Evolutionary conservation across 371 early-diverging fungal species (phyloP).

Genomic region (Circinella minor): DNA sequence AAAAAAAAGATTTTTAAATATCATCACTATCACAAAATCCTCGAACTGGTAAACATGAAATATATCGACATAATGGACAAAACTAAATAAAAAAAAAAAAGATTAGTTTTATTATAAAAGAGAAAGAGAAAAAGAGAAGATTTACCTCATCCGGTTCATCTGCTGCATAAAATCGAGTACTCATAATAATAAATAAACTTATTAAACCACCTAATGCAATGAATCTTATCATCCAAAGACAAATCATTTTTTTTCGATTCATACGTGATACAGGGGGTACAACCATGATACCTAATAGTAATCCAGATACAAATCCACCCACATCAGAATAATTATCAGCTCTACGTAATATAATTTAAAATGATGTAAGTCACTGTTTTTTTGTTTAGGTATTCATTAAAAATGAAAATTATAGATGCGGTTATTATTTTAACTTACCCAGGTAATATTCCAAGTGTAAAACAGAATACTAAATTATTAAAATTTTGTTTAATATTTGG

Average conservation of each 20-base stretch:
- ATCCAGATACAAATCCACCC: constrained; percentile 61
- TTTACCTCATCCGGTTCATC: constrained; percentile 17
- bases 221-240: constrained; percentile 8
- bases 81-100: constrained; percentile 3
- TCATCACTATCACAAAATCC: constrained; percentile 18
- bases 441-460: constrained; percentile 74
- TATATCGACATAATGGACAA: constrained; percentile 23
- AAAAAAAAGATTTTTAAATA: background rate
- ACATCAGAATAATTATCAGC: constrained; percentile 68
- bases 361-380: too few relatives aligned
- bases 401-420: too few relatives aligned
- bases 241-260: background rate
- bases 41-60: constrained; percentile 24
- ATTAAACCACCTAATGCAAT: background rate
- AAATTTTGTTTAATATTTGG: background rate
- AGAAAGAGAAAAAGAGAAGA: too few relatives aligned
- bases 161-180: constrained; percentile 11
- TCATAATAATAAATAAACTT: constrained; percentile 7
- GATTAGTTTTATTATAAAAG: background rate
- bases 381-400: too few relatives aligned
- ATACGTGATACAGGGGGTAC: constrained; percentile 35
- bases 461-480: constrained; percentile 26
- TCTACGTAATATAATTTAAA: too few relatives aligned
- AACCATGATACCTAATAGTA: constrained; percentile 47
- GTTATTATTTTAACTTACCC: too few relatives aligned